Percentiles rank a stretch among this genome's conserved stretches.
Evolutionary conservation across 768 basidiomycete genomes (phyloP).

Genomic region (Kockovaella imperatae): DNA sequence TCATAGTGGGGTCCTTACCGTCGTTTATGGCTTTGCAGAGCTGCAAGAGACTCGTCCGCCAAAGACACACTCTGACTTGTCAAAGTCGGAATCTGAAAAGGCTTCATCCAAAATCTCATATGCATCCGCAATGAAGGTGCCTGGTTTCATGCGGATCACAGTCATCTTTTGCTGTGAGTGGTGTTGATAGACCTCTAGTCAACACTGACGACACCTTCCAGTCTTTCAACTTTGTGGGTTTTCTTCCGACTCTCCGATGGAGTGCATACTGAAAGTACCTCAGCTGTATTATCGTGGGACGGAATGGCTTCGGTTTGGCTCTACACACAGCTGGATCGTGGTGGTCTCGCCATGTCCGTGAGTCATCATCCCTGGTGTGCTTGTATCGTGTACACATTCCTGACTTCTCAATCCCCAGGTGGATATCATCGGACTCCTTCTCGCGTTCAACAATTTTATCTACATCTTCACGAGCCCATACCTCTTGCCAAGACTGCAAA

Average conservation of each 20-base stretch:
- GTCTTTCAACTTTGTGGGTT: constrained; percentile 14
- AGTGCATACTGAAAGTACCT: constrained; percentile 1
- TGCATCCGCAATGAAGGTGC: constrained; percentile 13
- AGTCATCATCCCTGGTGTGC: neutral
- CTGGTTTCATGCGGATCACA: constrained; percentile 14
- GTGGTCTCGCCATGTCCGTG: constrained; percentile 32
- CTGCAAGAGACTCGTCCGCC: constrained; percentile 6
- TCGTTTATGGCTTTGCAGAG: neutral
- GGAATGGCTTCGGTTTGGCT: constrained; percentile 26
- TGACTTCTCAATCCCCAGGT: constrained; percentile 5
- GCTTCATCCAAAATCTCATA: neutral
- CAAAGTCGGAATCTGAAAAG: neutral
- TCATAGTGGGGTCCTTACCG: neutral
- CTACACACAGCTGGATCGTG: constrained; percentile 17
- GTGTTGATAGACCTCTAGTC: neutral
- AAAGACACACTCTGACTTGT: neutral
- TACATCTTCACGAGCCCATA: constrained; percentile 20
- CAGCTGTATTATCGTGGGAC: constrained; percentile 21
- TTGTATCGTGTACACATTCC: neutral
- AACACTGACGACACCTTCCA: constrained; percentile 1
- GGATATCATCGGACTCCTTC: constrained; percentile 18
- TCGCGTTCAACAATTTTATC: constrained; percentile 7
- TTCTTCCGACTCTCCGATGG: neutral
- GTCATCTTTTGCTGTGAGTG: constrained; percentile 15
- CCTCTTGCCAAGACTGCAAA: constrained; percentile 17